Base-by-base conservation (phyloP, 257 asterid genomes). In the Forsythia viridissima region DNA sequence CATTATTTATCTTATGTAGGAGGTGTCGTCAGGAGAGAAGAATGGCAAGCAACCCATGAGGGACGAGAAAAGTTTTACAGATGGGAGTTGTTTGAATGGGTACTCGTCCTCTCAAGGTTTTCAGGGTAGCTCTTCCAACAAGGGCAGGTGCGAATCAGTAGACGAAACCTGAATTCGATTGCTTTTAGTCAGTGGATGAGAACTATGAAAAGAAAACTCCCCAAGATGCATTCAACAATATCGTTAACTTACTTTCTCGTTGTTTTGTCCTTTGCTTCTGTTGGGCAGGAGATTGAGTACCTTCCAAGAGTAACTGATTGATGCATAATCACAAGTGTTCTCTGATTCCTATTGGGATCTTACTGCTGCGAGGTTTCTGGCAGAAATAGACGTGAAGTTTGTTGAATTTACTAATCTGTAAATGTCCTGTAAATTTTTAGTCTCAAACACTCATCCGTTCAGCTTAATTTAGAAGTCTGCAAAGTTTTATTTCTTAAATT, bases 11-110 rank as follows among this genome's bases (percentile, higher is more conserved):
- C n/a, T 41, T 48, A 67, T 21, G 68, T 73, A 78, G 81, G 83
- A 69, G 41, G 73, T 7, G 21, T 67, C 80, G 3, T 36, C 81
- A 18, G 59, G 66, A 81, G 77, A 71, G 18, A 75, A 55, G 74
- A 57, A 57, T 57, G 76, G 83, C 15, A 68, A 74, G 79, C 83
- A 42, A 80, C 76, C 76, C 1, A 10, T 73, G 12, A 43, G 20
- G 51, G 71, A 52, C 20, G 30, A 52, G 18, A 68, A 6, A 55
- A 69, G 18, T 42, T n/a, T 16, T 67, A 10, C 5, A 34, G 44
- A 44, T 67, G 46, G 37, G 66, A 46, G 51, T 12, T 43, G 59
- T 67, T 9, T 39, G 20, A 73, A 65, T 34, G 37, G 24, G 75
- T 70, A 66, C 57, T 73, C 75, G 39, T 38, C 70, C 52, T 65